Base-by-base conservation (phyloP, 129 eudicot genomes). In the Ambrosia trifida region DNA sequence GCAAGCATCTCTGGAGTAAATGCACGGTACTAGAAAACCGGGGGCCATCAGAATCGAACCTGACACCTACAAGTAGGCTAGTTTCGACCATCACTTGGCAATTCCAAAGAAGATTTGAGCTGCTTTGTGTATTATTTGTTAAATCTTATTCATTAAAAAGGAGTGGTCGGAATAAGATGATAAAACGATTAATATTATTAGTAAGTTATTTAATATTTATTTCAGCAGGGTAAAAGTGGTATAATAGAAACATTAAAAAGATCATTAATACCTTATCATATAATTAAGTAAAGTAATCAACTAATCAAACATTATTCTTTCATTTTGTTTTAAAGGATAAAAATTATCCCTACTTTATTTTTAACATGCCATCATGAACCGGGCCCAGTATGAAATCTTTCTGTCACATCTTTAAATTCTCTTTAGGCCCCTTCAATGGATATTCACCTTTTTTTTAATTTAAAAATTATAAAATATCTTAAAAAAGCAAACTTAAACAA, bases 401-500 rank as follows among this genome's bases (percentile, higher is more conserved):
- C 73, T 74, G 82, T 82, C 70, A 67, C 77, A 66, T 83, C 85
- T 74, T 40, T 59, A 70, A 78, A 80, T 80, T 80, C 83, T 66
- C 65, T 73, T 73, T 46, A 82, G 85, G 66, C 76, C 89, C 89
- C 54, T 14, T 66, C 50, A 56, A 24, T 33, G 73, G 60, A 56
- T 67, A 75, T 75, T 31, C 67, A 53, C 67, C 38, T 75, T 75
- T 19, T 41, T 52, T 16, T n/a, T n/a, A n/a, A 54, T 43, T 9
- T 2, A 49, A 14, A 11, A 38, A 13, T 12, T 45, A 46, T 13
- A 45, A 45, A 6, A 5, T 17, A 46, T 60, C 28, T 4, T n/a
- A 58, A 72, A 43, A 16, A 43, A 58, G 52, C 54, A 70, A 31
- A 7, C 19, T 49, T 46, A 60, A 60, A 60, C 44, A 33, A 30